Percentiles rank a stretch among this genome's conserved stretches.
Conservation (phyloP, 352 stramenopile species). For the Blastocystis hominis region DNA sequence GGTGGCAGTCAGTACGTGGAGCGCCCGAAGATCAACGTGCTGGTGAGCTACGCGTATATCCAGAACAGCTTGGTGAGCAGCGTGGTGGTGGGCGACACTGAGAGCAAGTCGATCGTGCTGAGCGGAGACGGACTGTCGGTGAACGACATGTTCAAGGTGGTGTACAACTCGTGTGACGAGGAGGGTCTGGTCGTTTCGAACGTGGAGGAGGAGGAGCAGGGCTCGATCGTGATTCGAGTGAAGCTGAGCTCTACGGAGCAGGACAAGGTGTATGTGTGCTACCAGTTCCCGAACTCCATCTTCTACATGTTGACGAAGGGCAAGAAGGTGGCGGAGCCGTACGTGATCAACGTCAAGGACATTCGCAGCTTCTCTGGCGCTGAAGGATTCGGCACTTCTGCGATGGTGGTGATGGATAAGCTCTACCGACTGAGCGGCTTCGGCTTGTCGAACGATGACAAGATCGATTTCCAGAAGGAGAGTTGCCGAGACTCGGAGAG, state of each 20-base stretch:
- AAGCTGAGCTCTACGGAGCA: not conserved
- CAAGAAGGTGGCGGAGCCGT: not conserved
- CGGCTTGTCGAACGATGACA: not conserved
- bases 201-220: not conserved
- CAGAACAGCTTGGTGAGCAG: not conserved
- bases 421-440: not conserved
- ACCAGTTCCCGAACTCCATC: not conserved
- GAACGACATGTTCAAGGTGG: constrained; percentile 45
- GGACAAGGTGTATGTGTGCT: constrained; percentile 7
- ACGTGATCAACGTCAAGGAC: constrained; percentile 25
- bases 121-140: not conserved
- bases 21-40: not conserved
- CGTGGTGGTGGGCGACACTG: constrained; percentile 41
- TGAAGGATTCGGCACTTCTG: constrained; percentile 2
- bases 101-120: constrained; percentile 20
- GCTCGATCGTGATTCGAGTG: not conserved
- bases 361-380: not conserved
- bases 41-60: constrained; percentile 46
- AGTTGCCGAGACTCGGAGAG: constrained; percentile 20
- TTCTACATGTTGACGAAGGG: constrained; percentile 30
- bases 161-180: constrained; percentile 44
- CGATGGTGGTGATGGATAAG: not conserved
- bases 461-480: constrained; percentile 19
- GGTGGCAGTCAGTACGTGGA: not conserved
- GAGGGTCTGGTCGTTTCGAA: not conserved